Base-by-base conservation (phyloP, 1,284 basidiomycete genomes). In the Sporisorium exsertum region DNA sequence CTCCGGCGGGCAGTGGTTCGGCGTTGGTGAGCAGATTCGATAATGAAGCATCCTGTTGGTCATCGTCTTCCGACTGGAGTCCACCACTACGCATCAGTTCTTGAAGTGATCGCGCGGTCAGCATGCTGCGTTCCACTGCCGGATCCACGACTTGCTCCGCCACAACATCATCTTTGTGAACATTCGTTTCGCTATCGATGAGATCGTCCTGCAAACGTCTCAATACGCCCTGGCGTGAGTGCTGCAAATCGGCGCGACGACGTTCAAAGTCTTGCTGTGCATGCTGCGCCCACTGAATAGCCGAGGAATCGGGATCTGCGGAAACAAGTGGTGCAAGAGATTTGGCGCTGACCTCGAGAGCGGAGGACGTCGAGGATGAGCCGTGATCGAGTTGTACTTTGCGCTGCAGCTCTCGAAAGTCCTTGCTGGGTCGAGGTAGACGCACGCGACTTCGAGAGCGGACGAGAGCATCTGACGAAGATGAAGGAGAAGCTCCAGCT, bases 221-320 rank as follows among this genome's bases (percentile, higher is more conserved):
- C 45, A 65, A 20, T 12, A 65, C 22, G 3, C 46, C 47, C 55
- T 55, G 45, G 9, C 68, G 68, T 8, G 64, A 72, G 27, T 27
- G 53, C 33, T 68, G 54, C 33, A 71, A 46, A 5, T 76, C 64
- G 24, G 61, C 58, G 15, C 58, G 60, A 3, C 65, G 70, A 43
- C 54, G 64, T 16, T 77, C 74, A 24, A 77, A 77, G 50, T 77
- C 74, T 13, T 60, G 33, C 37, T 77, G 74, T 45, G 74, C 74
- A 27, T 63, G 54, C 42, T 60, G 61, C 5, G 56, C 69, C 74
- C 74, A 77, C 22, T 67, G 52, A n/a, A 54, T 59, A 16, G 72
- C 72, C 5, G 71, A 64, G 2, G 56, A 15, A 24, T 55, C 52
- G 18, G 46, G n/a, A 18, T 52, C 43, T 5, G 56, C 12, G 26